Conservation (phyloP, 2,329 filamentous ascomycete genomes). For the Penicillium sumatraense region DNA sequence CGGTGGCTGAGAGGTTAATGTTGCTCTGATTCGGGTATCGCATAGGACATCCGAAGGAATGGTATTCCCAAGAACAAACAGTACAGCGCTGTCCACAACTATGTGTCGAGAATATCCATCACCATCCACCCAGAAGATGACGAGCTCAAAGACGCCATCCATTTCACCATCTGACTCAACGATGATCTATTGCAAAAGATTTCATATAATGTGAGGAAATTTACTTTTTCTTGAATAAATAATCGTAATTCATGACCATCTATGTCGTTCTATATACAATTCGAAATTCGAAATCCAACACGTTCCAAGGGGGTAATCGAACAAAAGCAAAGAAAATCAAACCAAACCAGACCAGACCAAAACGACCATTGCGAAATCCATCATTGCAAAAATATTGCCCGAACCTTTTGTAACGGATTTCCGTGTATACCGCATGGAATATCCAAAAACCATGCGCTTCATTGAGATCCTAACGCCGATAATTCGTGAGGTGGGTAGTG, state of each 20-base stretch:
- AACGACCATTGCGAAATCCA: neutral
- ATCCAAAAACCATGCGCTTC: constrained; percentile 2
- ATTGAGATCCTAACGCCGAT: neutral
- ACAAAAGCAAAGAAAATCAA: neutral
- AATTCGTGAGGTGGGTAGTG: neutral
- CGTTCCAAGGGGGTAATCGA: constrained; percentile 1
- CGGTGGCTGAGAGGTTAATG: neutral
- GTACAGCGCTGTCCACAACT: too few relatives aligned
- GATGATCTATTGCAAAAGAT: too few relatives aligned
- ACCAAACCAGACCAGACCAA: neutral
- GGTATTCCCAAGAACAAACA: too few relatives aligned
- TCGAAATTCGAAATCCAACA: constrained; percentile 1
- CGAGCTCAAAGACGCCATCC: too few relatives aligned
- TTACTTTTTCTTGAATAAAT: constrained; percentile 34
- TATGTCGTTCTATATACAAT: neutral
- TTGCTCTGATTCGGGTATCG: too few relatives aligned
- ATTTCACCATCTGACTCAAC: too few relatives aligned
- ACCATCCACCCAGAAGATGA: too few relatives aligned
- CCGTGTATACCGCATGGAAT: neutral
- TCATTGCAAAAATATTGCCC: neutral
- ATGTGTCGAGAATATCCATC: too few relatives aligned
- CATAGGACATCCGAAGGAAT: too few relatives aligned
- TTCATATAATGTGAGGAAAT: neutral
- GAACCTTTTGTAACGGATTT: constrained; percentile 7
- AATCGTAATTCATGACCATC: constrained; percentile 14